Base-by-base conservation (phyloP, 768 basidiomycete genomes). In the Leucosporidium yakuticum region DNA sequence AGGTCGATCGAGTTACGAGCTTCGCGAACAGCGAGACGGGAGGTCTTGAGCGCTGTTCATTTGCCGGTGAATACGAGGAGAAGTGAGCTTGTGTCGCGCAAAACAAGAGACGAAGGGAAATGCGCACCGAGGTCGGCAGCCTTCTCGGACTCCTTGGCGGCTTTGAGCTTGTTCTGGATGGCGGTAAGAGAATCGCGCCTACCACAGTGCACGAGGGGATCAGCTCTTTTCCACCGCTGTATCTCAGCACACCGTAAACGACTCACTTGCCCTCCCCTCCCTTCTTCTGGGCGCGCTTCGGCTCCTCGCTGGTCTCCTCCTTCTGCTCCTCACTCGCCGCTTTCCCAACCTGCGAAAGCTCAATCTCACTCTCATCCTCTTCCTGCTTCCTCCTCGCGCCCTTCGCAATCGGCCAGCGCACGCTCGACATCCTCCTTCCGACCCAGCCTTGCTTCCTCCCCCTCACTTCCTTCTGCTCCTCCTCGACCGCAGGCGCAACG, bases 101-200 rank as follows among this genome's bases (percentile, higher is more conserved):
- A 15, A 8, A 15, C 25, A 25, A 4, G 23, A 3, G 50, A 14
- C 15, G 11, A 25, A 7, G 2, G 27, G 15, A 29, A n/a, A 12
- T 9, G 51, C 67, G 36, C 51, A 63, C 67, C 12, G 39, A 51
- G 57, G n/a, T 68, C 67, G 2, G 67, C 67, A 0, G 39, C 62
- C 23, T 51, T 23, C 21, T 68, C 67, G 6, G 67, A 62, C 8
- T 50, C 39, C 4, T 58, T 57, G 0, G 67, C 67, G 4, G 62
- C 58, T 2, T 32, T 29, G 20, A 68, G 58, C 51, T 68, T 68
- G 0, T n/a, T 55, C 36, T 44, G 25, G 4, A 62, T 62, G 2
- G 12, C 32, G 6, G 62, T 2, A 19, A 68, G 57, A 3, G 36
- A 17, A 17, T 68, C 67, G 57, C 48, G 23, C 61, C 61, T 67